phyloP scores from a whole-genome alignment of 176 grass and related monocot genomes.

The Coix lacrymajobi region DNA sequence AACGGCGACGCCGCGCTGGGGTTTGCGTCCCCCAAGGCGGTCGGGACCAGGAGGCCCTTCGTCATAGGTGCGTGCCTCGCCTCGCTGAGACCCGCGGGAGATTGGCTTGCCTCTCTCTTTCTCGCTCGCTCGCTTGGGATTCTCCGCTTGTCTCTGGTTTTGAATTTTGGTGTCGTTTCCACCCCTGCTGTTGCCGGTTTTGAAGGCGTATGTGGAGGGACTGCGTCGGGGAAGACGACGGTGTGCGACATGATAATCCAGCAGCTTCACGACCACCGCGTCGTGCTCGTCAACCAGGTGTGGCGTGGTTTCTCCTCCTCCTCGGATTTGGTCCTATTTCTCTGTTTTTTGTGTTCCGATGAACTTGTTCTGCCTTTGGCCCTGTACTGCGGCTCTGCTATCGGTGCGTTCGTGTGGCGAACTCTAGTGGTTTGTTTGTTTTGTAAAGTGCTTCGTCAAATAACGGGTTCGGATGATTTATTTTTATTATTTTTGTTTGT shows the following conservation, averaged over 20 bases:
- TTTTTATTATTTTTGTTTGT: background rate
- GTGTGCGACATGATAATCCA: constrained; percentile 81
- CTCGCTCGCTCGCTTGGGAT: background rate
- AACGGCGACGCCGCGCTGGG: background rate
- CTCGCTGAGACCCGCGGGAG: background rate
- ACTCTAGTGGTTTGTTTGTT: background rate
- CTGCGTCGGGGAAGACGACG: constrained; percentile 73
- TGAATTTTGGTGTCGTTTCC: background rate
- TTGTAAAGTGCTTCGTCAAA: background rate
- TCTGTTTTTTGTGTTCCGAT: background rate
- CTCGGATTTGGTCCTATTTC: background rate
- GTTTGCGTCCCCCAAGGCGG: background rate
- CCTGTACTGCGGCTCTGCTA: background rate
- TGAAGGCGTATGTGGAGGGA: constrained; percentile 62
- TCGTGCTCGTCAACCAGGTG: constrained; percentile 79
- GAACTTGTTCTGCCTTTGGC: background rate
- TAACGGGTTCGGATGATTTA: background rate
- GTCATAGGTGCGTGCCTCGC: constrained; percentile 55
- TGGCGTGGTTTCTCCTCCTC: background rate
- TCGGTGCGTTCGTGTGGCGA: background rate
- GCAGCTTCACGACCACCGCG: constrained; percentile 65
- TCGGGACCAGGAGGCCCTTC: constrained; percentile 49
- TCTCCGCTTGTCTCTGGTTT: background rate
- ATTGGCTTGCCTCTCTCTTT: background rate
- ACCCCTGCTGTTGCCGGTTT: background rate